Evolutionary conservation across 2,329 filamentous ascomycete genomes (phyloP).

Genomic region (Colletotrichum graminicola): DNA sequence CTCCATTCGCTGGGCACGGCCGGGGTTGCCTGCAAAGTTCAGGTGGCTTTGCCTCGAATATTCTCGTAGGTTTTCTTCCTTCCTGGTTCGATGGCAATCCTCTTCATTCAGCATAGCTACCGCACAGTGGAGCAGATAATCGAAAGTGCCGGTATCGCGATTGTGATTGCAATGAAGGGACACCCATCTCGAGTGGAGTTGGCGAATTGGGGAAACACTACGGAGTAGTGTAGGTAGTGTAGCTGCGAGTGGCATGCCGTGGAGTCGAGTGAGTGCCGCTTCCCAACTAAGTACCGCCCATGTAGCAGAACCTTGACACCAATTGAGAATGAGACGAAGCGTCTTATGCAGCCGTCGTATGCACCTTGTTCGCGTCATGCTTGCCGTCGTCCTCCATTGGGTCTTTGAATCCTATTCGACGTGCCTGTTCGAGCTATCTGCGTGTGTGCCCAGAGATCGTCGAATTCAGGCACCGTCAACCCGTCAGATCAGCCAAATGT

Average conservation of each 20-base stretch:
- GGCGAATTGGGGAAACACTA: constrained; percentile 25
- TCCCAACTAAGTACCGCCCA: not conserved
- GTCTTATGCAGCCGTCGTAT: constrained; percentile 27
- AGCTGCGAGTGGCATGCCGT: not conserved
- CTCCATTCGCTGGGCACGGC: constrained; percentile 26
- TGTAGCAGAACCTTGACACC: constrained; percentile 25
- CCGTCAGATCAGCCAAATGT: constrained; percentile 22
- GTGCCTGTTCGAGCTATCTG: constrained; percentile 17
- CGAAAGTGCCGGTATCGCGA: constrained; percentile 32
- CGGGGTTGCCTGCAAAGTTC: constrained; percentile 36
- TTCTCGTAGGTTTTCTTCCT: constrained; percentile 10
- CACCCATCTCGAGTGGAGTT: constrained; percentile 11
- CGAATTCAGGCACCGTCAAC: constrained; percentile 32
- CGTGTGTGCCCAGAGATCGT: constrained; percentile 35
- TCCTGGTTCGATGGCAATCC: not conserved
- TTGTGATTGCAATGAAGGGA: constrained; percentile 17
- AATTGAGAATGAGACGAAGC: constrained; percentile 26
- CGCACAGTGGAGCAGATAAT: constrained; percentile 8
- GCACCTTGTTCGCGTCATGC: constrained; percentile 23
- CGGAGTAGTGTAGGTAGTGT: no score
- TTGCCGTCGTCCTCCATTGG: constrained; percentile 20
- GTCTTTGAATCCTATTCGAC: constrained; percentile 12
- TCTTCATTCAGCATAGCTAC: not conserved
- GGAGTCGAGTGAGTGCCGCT: constrained; percentile 21
- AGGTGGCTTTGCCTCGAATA: constrained; percentile 34